These are phyloP conservation scores for Aspergillus hancockii DNA, from an alignment of 495 filamentous ascomycete genomes.

Conservation along the genomic window DNA sequence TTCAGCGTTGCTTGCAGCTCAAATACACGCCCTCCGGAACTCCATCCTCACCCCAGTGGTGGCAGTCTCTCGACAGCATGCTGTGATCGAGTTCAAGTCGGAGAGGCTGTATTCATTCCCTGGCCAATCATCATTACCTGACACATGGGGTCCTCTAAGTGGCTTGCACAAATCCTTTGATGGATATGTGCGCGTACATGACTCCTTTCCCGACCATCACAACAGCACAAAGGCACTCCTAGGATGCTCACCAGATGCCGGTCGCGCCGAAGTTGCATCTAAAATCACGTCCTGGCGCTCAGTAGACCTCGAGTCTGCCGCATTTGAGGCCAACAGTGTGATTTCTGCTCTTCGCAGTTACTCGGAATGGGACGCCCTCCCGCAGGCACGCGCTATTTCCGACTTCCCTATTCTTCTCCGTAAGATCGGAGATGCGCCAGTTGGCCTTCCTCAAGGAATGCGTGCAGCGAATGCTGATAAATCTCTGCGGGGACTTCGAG, in stretches of 20 bases:
- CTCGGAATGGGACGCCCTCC: slow-evolving; percentile 41
- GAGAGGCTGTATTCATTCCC: slow-evolving; percentile 41
- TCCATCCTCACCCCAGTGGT: slow-evolving; percentile 25
- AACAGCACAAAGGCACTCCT: slow-evolving; percentile 37
- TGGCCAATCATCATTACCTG: slow-evolving; percentile 23
- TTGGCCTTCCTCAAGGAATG: slow-evolving; percentile 13
- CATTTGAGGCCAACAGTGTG: slow-evolving; percentile 27
- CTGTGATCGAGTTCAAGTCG: slow-evolving; percentile 45
- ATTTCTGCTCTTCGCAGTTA: slow-evolving; percentile 42
- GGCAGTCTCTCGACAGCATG: slow-evolving; percentile 36
- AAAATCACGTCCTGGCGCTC: slow-evolving; percentile 32
- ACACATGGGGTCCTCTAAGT: slow-evolving; percentile 39
- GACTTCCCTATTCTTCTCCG: slow-evolving; percentile 42
- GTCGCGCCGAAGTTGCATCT: slow-evolving; percentile 32
- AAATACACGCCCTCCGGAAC: slow-evolving; percentile 31
- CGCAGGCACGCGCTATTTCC: slow-evolving; percentile 35
- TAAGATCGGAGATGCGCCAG: slow-evolving; percentile 25
- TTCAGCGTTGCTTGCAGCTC: slow-evolving; percentile 40
- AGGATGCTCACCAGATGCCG: slow-evolving; percentile 22
- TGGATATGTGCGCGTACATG: slow-evolving; percentile 50
- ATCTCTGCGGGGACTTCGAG: slow-evolving; percentile 29
- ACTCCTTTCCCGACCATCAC: slow-evolving; percentile 43
- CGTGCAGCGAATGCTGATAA: slow-evolving; percentile 18
- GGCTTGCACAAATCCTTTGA: slow-evolving; percentile 44
- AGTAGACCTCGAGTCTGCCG: slow-evolving; percentile 40